These are phyloP conservation scores for Aureobasidium leucospermi DNA, from an alignment of 2,329 filamentous ascomycete species.

Conservation along the genomic window DNA sequence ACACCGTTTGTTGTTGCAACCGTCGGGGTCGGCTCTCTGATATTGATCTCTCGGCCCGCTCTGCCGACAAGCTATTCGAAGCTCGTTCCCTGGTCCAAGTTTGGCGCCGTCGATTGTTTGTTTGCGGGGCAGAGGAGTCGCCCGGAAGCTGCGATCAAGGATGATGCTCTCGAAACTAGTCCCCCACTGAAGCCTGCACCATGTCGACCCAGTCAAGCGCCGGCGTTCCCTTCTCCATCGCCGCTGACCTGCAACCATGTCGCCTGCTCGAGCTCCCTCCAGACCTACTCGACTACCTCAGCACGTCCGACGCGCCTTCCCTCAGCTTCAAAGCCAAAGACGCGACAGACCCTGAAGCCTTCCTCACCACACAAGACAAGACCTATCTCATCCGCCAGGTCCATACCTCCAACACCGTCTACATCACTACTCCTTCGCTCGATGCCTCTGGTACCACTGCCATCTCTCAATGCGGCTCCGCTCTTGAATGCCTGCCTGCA, in stretches of 20 bases:
- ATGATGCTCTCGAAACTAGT: neutral
- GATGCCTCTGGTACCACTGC: slow-evolving; percentile 24
- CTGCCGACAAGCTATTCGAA: neutral
- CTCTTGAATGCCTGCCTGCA: slow-evolving; percentile 34
- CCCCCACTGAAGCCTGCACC: neutral
- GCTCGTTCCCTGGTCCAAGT: neutral
- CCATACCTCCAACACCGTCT: slow-evolving; percentile 58
- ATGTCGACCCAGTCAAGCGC: slow-evolving; percentile 7
- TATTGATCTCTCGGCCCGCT: slow-evolving; percentile 8
- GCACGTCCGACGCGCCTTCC: slow-evolving; percentile 38
- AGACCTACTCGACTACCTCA: slow-evolving; percentile 48
- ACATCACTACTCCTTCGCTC: slow-evolving; percentile 39
- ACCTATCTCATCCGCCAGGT: slow-evolving; percentile 58
- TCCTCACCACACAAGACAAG: slow-evolving; percentile 51
- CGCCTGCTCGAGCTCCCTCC: slow-evolving; percentile 54
- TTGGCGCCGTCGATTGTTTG: neutral
- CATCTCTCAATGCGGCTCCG: slow-evolving; percentile 37
- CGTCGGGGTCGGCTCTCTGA: neutral
- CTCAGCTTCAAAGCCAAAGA: slow-evolving; percentile 34
- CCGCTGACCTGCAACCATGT: slow-evolving; percentile 45
- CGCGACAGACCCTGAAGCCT: slow-evolving; percentile 34
- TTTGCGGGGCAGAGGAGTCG: neutral
- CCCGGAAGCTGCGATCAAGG: neutral
- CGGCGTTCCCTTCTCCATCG: slow-evolving; percentile 37
- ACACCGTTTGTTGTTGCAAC: slow-evolving; percentile 12